Evolutionary conservation across 2,329 filamentous ascomycete species (phyloP).

Genomic region (Talaromyces atroroseus): DNA sequence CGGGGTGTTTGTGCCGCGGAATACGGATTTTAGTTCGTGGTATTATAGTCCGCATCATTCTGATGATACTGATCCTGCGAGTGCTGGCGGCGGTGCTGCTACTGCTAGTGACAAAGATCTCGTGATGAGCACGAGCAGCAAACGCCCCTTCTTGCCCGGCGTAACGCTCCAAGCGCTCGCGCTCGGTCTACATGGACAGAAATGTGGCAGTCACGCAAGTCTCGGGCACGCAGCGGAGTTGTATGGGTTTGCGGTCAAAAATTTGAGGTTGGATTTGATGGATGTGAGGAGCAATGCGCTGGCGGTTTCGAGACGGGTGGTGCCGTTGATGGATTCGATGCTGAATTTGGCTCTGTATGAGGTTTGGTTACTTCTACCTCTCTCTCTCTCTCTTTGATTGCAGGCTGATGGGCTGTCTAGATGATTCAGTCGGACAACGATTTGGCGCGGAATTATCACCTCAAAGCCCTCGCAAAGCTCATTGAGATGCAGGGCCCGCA

Average conservation of each 20-base stretch:
- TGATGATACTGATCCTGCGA: background rate
- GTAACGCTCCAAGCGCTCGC: background rate
- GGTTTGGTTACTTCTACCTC: background rate
- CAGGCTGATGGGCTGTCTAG: background rate
- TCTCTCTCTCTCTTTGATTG: background rate
- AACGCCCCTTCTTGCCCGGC: background rate
- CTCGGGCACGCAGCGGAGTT: background rate
- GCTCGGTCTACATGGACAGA: background rate
- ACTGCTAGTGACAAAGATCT: background rate
- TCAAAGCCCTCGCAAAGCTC: background rate
- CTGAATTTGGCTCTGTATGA: background rate
- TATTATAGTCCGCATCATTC: background rate
- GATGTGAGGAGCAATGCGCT: background rate
- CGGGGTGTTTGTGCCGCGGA: background rate
- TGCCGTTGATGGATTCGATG: background rate
- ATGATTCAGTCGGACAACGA: background rate
- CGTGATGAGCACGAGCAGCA: background rate
- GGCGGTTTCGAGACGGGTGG: background rate
- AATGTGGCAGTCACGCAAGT: background rate
- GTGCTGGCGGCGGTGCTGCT: background rate
- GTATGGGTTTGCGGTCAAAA: background rate
- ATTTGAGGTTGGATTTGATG: background rate
- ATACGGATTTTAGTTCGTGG: background rate
- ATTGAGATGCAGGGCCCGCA: background rate
- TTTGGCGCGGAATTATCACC: background rate